phyloP scores from a whole-genome alignment of 2,329 filamentous ascomycete genomes.

The Fusarium chaquense region DNA sequence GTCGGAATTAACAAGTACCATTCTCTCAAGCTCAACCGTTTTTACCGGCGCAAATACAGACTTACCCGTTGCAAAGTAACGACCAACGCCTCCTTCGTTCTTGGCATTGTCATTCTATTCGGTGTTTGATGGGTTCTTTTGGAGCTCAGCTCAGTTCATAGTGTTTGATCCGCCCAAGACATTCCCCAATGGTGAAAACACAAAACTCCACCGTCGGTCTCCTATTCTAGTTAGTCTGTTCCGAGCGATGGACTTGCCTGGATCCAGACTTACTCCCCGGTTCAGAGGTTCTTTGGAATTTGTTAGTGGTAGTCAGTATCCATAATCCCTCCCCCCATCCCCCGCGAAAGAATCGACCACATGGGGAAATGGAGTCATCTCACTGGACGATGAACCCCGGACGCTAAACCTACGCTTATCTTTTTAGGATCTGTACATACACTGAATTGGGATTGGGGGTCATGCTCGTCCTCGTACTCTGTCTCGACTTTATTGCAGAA shows the following conservation, averaged over 20 bases:
- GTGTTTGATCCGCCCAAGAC: background rate
- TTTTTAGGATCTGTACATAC: background rate
- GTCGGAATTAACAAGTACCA: background rate
- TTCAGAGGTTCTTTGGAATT: background rate
- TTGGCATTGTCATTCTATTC: background rate
- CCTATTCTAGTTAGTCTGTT: conserved; percentile 25
- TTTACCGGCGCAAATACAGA: background rate
- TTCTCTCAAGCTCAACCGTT: background rate
- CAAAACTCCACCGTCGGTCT: conserved; percentile 34
- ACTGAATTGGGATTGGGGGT: background rate
- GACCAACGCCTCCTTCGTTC: background rate
- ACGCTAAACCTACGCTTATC: background rate
- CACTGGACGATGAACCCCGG: conserved; percentile 23
- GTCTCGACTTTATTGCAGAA: background rate
- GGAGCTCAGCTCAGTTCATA: background rate
- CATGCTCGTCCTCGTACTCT: background rate
- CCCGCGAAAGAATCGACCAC: conserved; percentile 31
- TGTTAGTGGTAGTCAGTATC: background rate
- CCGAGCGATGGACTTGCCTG: background rate
- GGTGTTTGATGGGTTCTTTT: background rate
- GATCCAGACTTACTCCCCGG: conserved; percentile 20
- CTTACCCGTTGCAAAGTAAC: background rate
- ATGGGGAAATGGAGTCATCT: conserved; percentile 35
- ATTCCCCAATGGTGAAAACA: background rate
- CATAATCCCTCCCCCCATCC: background rate